Evolutionary conservation across 2,329 filamentous ascomycete genomes (phyloP).

Genomic region (Claviceps cyperi): DNA sequence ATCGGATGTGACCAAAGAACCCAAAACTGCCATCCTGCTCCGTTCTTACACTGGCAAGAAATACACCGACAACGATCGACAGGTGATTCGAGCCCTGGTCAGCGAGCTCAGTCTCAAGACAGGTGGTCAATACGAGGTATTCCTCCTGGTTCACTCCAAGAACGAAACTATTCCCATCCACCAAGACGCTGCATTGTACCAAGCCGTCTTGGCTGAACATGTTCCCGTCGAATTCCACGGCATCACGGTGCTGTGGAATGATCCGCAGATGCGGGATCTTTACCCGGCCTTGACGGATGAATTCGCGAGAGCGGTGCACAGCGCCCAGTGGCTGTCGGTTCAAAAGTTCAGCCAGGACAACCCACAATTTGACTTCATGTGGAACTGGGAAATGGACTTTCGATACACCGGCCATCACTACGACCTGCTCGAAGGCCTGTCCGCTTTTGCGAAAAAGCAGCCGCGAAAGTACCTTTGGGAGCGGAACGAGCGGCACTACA

Average conservation of each 20-base stretch:
- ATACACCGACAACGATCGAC: conserved; percentile 67
- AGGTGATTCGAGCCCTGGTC: conserved; percentile 65
- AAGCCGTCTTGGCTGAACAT: conserved; percentile 42
- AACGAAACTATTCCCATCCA: conserved; percentile 43
- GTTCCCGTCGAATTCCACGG: conserved; percentile 56
- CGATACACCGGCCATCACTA: conserved; percentile 71
- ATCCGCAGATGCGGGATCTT: conserved; percentile 56
- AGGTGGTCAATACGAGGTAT: conserved; percentile 69
- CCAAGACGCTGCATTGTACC: conserved; percentile 43
- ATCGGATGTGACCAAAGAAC: conserved; percentile 21
- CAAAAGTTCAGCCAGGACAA: conserved; percentile 65
- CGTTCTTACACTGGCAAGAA: conserved; percentile 61
- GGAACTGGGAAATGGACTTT: conserved; percentile 81
- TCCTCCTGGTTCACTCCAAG: conserved; percentile 67
- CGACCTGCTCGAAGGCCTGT: conserved; percentile 55
- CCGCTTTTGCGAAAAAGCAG: conserved; percentile 48
- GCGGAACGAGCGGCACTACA: conserved; percentile 57
- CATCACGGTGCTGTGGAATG: conserved; percentile 63
- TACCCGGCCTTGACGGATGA: conserved; percentile 62
- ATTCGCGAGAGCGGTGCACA: conserved; percentile 37
- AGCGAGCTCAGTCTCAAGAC: conserved; percentile 62
- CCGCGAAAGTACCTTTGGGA: conserved; percentile 63
- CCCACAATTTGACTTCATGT: conserved; percentile 67
- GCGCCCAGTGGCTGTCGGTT: conserved; percentile 54
- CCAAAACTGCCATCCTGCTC: conserved; percentile 59